These are phyloP conservation scores for Alternaria consortialis DNA, from an alignment of 2,329 filamentous ascomycete species.

Conservation along the genomic window DNA sequence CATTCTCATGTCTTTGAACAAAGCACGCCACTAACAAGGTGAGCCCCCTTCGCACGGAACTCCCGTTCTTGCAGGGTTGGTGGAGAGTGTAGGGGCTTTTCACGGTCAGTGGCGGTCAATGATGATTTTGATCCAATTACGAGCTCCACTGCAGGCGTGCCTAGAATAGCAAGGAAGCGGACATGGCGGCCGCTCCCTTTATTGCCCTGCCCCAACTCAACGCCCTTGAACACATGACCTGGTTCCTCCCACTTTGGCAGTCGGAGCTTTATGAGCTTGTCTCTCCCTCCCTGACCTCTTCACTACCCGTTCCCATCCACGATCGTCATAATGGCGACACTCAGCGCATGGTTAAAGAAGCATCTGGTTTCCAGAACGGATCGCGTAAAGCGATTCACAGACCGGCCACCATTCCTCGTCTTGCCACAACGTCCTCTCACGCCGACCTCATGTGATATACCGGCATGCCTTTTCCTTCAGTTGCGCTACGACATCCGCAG, in stretches of 20 bases:
- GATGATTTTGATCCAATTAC: too few relatives aligned
- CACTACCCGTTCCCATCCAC: not conserved
- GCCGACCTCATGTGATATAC: conserved; percentile 4
- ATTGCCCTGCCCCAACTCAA: not conserved
- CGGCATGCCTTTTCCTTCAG: conserved; percentile 12
- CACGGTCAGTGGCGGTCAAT: too few relatives aligned
- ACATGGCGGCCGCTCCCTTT: not conserved
- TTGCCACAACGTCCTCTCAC: conserved; percentile 11
- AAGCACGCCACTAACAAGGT: not conserved
- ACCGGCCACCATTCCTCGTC: conserved; percentile 8
- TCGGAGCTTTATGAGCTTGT: not conserved
- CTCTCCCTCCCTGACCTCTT: not conserved
- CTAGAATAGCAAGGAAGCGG: not conserved
- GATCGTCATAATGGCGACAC: not conserved
- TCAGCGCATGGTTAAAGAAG: conserved; percentile 5
- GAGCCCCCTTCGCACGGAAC: not conserved
- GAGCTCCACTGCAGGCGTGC: not conserved
- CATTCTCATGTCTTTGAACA: not conserved
- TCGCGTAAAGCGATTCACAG: not conserved
- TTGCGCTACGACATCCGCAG: conserved; percentile 15
- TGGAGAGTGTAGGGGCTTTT: too few relatives aligned
- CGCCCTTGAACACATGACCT: too few relatives aligned
- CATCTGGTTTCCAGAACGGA: not conserved
- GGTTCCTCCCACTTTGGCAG: too few relatives aligned
- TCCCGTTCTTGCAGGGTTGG: too few relatives aligned